Evolutionary conservation across 2,329 filamentous ascomycete genomes (phyloP), one percentile per base, ranked within the genome.

Genomic region (Sporothrix mexicana): DNA sequence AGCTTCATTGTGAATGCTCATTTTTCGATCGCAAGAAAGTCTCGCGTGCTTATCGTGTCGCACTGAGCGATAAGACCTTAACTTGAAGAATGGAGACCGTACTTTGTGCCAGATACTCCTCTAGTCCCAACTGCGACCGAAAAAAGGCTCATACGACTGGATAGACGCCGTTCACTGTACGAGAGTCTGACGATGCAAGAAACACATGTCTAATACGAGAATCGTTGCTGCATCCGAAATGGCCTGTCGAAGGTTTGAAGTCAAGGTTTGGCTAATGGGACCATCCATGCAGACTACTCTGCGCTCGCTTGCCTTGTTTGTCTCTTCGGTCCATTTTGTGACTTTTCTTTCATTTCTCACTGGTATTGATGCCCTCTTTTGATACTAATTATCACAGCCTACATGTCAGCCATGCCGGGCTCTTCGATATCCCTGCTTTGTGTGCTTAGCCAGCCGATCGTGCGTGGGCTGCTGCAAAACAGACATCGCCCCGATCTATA

Each of bases 401-500:
- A n/a, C 61, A 25, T 25, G 20, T 66, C 41, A 66, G 41, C 41
- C n/a, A 47, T 47, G n/a, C 41, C 5, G 20, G 41, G 15, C 41
- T 10, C n/a, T 20, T 43, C 57, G 57, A 62, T 62, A 30, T 20
- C 57, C 25, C 8, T 62, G 57, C 41, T 47, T 47, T 66, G 20
- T 23, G 41, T 66, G 41, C 41, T 66, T n/a, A 10, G 36, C 61
- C 41, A 13, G 30, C 61, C 61, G 61, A 66, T 66, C 61, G 20
- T 15, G 41, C 20, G 61, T 25, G 20, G 20, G 47, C 8, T 13
- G 20, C 41, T 47, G 41, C 41, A 66, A 47, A 47, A 15, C 5
- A 12, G 12, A 47, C 61, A 66, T 68, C 23, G 64, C 23, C 45
- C 45, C 64, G 23, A 41, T 68, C 62, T 66, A 53, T 53, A 68